Percentiles rank a stretch among this genome's conserved stretches.
Evolutionary conservation across 2,329 filamentous ascomycete species (phyloP).

Genomic region (Tolypocladium paradoxum): DNA sequence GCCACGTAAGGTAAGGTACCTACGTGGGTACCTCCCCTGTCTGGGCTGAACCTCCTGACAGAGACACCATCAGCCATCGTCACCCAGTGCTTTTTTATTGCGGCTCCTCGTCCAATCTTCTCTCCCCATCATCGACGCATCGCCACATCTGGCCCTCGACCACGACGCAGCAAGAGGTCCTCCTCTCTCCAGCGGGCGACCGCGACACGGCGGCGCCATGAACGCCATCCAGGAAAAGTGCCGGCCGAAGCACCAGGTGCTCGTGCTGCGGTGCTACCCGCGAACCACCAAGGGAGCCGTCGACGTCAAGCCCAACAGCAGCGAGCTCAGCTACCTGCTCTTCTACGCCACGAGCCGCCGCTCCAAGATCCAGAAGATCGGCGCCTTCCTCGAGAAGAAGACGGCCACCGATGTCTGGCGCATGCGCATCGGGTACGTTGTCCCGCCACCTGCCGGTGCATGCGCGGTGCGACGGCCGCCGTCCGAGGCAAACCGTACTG

Average conservation of each 20-base stretch:
- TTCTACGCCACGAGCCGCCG: constrained; percentile 93
- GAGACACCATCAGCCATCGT: not conserved
- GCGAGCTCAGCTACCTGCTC: constrained; percentile 90
- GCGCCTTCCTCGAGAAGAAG: constrained; percentile 88
- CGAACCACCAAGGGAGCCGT: constrained; percentile 82
- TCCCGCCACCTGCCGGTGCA: not conserved
- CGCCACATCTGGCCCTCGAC: not conserved
- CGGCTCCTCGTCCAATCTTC: not conserved
- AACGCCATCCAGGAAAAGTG: constrained; percentile 56
- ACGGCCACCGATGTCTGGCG: constrained; percentile 86
- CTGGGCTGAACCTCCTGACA: not conserved
- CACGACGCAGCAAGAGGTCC: not conserved
- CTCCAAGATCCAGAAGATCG: constrained; percentile 94
- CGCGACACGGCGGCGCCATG: constrained; percentile 29
- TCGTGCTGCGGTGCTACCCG: constrained; percentile 94
- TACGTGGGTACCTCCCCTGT: no score
- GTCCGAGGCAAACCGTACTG: not conserved
- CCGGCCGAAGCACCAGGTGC: constrained; percentile 92
- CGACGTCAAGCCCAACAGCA: constrained; percentile 91
- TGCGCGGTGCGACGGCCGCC: constrained; percentile 1
- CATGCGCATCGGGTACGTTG: constrained; percentile 65
- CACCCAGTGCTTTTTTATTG: not conserved
- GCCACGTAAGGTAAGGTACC: no score
- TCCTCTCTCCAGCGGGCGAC: not conserved
- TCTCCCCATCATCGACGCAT: not conserved